Base-by-base conservation (phyloP, 768 basidiomycete genomes). In the Phaeotremella skinneri region DNA sequence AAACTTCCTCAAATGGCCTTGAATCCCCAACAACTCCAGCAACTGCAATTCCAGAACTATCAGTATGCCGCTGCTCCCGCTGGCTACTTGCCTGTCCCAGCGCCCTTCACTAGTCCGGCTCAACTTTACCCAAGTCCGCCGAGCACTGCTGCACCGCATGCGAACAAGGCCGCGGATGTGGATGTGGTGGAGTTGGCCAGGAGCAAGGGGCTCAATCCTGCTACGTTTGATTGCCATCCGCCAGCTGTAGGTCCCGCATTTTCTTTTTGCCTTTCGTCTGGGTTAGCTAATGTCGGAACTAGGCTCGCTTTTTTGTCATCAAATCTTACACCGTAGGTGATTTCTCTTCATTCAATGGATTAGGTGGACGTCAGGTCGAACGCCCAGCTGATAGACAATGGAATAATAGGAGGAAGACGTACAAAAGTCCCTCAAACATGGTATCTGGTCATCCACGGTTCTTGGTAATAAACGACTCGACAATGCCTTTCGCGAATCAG, bases 381-480 rank as follows among this genome's bases (percentile, higher is more conserved):
- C n/a, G n/a, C 17, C 34, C 34, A 37, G 34, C 34, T 37, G 49
- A 6, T 13, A 51, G 13, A 20, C n/a, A 21, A 43, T 3, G 30
- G 17, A 27, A 41, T 34, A 27, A 29, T 20, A 62, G 58, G 71
- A 98, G 77, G 96, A 97, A 70, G 94, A 99, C 72, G 94, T 99
- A 0, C 94, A 98, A 80, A 99, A 99, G 77, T 93, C 90, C 16
- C 82, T 96, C 69, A 94, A 94, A 71, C 93, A 94, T 66, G 92
- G 94, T 76, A 96, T 97, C 49, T 96, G 93, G 93, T 91, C 90
- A 61, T 94, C 91, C 7, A 96, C 93, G 0, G 91, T 92, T 73
- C 89, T 91, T 0, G 96, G 96, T 1, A 99, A 99, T 74, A 96
- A 98, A 79, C 83, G 96, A 32, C 85, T 99, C 16, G 94, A 99